phyloP scores from a whole-genome alignment of 306 rosid genomes.

The Luffa aegyptiaca region DNA sequence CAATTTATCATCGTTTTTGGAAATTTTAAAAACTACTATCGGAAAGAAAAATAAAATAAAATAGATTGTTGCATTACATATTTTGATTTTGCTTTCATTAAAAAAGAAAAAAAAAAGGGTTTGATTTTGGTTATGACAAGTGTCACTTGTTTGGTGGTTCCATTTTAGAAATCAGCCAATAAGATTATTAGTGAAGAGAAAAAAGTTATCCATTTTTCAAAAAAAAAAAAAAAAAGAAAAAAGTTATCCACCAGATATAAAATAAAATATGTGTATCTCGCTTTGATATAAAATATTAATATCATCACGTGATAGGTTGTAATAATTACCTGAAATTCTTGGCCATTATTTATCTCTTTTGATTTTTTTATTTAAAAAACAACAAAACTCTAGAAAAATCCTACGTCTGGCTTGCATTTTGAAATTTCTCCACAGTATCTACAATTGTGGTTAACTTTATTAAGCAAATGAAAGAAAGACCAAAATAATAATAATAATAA shows the following conservation, averaged over 20 bases:
- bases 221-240: background rate
- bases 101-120: too few relatives aligned
- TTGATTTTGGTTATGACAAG: background rate
- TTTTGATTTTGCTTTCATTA: too few relatives aligned
- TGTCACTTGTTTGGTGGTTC: background rate
- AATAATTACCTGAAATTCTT: background rate
- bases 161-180: background rate
- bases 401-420: background rate
- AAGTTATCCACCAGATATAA: background rate
- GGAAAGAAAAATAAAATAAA: background rate
- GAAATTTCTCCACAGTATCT: background rate
- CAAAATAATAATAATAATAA: too few relatives aligned
- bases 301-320: background rate
- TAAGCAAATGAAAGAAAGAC: too few relatives aligned
- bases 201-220: background rate
- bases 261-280: too few relatives aligned
- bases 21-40: background rate
- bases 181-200: background rate
- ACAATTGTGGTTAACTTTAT: background rate
- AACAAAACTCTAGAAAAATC: background rate
- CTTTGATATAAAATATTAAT: background rate
- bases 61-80: background rate
- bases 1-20: too few relatives aligned
- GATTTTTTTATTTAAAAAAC: background rate
- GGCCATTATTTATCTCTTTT: background rate